Base-by-base conservation (phyloP, 2,329 filamentous ascomycete species). In the Ophiostoma australiae region DNA sequence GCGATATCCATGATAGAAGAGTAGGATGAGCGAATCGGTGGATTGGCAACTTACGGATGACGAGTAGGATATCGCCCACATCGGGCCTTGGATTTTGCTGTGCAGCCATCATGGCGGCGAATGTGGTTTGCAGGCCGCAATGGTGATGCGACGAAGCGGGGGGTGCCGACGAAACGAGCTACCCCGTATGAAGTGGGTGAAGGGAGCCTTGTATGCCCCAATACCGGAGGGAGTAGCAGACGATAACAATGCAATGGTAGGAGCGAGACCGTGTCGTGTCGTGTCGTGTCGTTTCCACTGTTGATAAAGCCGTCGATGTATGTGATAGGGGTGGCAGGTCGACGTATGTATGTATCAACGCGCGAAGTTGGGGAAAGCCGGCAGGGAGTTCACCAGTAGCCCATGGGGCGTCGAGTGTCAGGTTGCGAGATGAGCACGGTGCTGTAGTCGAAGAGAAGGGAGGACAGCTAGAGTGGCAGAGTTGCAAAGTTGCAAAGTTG, bases 41-140 rank as follows among this genome's bases (percentile, higher is more conserved):
- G 70, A 58, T 13, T 23, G 41, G 17, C 20, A 48, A 86, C 90
- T 84, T 84, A 92, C 90, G 90, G 76, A 92, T 90, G 75, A 92
- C 90, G 75, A 91, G 79, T 75, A 92, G 81, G 70, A 88, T 86
- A 76, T 91, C 89, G 78, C 90, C 90, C 74, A 87, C 82, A 37
- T 89, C 86, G 76, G 87, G 88, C 78, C 82, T 84, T 73, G 77
- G 74, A 68, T 77, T 79, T 31, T 69, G 70, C 69, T 68, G 80
- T 73, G 79, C 80, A 72, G 81, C 76, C 74, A 77, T 75, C 58
- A 52, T 65, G 71, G 71, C 72, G 65, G 39, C 8, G 31, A 20
- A 41, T 23, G 41, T 39, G 37, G 17, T 68, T n/a, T 35, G 61
- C 31, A 52, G 52, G 39, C 61, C 52, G 33, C 69, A 52, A 65